Base-by-base conservation (phyloP, 768 basidiomycete species). In the Auriscalpium orientale region DNA sequence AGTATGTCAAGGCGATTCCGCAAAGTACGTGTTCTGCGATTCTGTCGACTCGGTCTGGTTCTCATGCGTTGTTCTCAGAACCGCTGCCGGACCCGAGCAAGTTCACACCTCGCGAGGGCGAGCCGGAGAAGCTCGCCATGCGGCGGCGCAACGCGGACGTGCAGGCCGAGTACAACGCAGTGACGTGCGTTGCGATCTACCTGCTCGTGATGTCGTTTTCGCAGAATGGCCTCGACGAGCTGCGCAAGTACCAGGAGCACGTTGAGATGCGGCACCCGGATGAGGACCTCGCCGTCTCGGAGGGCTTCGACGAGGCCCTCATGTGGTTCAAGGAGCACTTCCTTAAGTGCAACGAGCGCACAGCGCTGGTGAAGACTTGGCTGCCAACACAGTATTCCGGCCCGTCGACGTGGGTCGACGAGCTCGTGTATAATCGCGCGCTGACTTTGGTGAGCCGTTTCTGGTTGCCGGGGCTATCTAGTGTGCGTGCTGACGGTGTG, bases 311-410 rank as follows among this genome's bases (percentile, higher is more conserved):
- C 62, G 85, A 87, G 65, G 88, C 90, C 7, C 72, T 91, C 38
- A 72, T 82, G 52, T 99, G 94, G 95, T 94, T 97, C 73, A 90
- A 89, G 66, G 84, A 87, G 12, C 87, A 93, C 60, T 99, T 97
- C 69, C 83, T 94, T 64, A 94, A 95, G 67, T 95, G 92, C 65
- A 90, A 91, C 65, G 93, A 95, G 56, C 89, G 95, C 43, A 91
- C 91, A 16, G 85, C 91, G 48, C 70, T 89, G 16, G 87, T 92
- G 45, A 91, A 90, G 79, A 89, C 88, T 0, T 92, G 91, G 89
- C 68, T 92, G 13, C 89, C 90, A 6, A 80, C 80, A 51, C 88
- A 89, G 55, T 89, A 93, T 57, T 82, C 86, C 18, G 90, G 90
- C 1, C 84, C 89, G 0, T 86, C 84, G 66, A 84, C 82, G 54